Percentiles rank a stretch among this genome's conserved stretches.
These are phyloP conservation scores for Tremella fuciformis DNA, from an alignment of 768 basidiomycete species.

Conservation along the genomic window DNA sequence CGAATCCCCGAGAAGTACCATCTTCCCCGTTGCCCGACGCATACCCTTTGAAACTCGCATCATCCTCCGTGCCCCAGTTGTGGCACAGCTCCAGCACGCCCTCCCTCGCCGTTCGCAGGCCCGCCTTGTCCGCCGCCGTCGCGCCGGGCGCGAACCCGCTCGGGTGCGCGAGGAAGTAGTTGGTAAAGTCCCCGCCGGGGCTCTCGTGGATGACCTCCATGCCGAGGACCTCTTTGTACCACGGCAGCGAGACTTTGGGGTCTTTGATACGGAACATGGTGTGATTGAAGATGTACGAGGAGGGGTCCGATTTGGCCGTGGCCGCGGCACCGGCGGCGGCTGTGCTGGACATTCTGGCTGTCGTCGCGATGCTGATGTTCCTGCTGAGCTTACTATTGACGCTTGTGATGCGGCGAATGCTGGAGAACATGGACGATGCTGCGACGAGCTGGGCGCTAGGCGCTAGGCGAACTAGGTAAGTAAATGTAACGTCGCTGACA, in stretches of 20 bases:
- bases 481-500: too few relatives aligned
- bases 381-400: too few relatives aligned
- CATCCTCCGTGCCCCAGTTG: slow-evolving; percentile 59
- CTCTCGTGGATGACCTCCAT: slow-evolving; percentile 59
- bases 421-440: too few relatives aligned
- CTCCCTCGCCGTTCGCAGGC: slow-evolving; percentile 61
- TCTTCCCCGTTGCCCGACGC: slow-evolving; percentile 81
- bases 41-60: slow-evolving; percentile 75
- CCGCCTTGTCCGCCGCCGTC: slow-evolving; percentile 58
- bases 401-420: too few relatives aligned
- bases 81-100: slow-evolving; percentile 57
- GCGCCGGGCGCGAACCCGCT: slow-evolving; percentile 52
- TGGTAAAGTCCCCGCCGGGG: slow-evolving; percentile 36
- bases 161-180: slow-evolving; percentile 62
- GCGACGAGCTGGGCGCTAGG: too few relatives aligned
- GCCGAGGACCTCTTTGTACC: slow-evolving; percentile 69
- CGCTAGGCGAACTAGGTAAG: too few relatives aligned
- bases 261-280: slow-evolving; percentile 65
- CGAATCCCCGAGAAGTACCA: slow-evolving; percentile 62
- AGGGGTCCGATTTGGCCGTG: background rate
- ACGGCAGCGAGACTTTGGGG: slow-evolving; percentile 72
- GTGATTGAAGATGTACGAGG: slow-evolving; percentile 40
- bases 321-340: too few relatives aligned
- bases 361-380: too few relatives aligned
- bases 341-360: too few relatives aligned